Evolutionary conservation across 2,329 filamentous ascomycete genomes (phyloP).

Genomic region (Calonectria pseudoturangicola): DNA sequence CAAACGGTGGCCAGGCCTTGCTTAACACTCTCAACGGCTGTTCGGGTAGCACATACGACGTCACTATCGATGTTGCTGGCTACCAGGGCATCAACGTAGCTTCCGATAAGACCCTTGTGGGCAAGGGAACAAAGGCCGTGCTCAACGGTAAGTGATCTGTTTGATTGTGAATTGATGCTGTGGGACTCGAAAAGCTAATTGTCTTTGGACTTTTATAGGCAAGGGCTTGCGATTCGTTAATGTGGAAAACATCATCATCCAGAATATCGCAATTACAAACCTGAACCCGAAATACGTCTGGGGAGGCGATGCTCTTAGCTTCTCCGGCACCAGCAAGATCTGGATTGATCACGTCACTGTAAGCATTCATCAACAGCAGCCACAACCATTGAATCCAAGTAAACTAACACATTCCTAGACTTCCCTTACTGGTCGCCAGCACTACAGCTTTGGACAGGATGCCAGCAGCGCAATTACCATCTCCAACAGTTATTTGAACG

Average conservation of each 20-base stretch:
- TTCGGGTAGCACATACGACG: neutral
- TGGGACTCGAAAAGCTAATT: neutral
- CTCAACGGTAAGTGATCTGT: neutral
- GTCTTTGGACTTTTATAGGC: neutral
- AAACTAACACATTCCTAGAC: neutral
- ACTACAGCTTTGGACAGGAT: constrained; percentile 26
- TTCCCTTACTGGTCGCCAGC: constrained; percentile 7
- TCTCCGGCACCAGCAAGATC: neutral
- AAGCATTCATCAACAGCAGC: neutral
- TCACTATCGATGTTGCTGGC: constrained; percentile 2
- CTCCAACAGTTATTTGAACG: constrained; percentile 18
- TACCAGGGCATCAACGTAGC: constrained; percentile 12
- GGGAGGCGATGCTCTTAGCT: constrained; percentile 19
- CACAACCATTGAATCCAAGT: no score
- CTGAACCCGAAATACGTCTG: constrained; percentile 18
- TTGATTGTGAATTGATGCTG: no score
- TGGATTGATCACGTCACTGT: constrained; percentile 21
- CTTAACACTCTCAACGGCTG: constrained; percentile 6
- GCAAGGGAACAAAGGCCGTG: constrained; percentile 2
- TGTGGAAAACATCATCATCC: constrained; percentile 16
- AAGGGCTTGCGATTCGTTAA: constrained; percentile 13
- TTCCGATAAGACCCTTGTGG: constrained; percentile 10
- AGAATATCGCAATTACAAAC: constrained; percentile 13
- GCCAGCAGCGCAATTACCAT: constrained; percentile 15
- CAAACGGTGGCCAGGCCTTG: constrained; percentile 4